Conservation (phyloP, 202 grass and related monocot species). For the Schoenoplectus triqueter region DNA sequence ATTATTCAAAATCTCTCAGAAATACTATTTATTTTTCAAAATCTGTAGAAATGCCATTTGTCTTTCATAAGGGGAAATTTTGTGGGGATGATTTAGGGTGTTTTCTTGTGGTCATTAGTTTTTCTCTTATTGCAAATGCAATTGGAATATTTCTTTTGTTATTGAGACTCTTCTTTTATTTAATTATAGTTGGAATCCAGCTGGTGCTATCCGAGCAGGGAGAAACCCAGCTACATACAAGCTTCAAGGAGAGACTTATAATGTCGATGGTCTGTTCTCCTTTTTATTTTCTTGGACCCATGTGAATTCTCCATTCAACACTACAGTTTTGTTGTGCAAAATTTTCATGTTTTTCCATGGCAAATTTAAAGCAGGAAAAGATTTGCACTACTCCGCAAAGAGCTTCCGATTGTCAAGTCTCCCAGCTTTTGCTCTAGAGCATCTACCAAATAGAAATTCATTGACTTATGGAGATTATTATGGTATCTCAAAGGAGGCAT, state of each 20-base stretch:
- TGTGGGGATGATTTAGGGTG: not conserved
- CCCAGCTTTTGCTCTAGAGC: conserved; percentile 93
- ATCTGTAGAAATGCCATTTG: no score
- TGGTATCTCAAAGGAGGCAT: conserved; percentile 84
- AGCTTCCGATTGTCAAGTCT: conserved; percentile 67
- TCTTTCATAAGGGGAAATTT: not conserved
- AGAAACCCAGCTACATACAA: conserved; percentile 85
- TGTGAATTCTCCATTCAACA: conserved; percentile 3
- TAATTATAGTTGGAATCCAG: conserved; percentile 81
- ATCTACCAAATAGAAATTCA: conserved; percentile 88
- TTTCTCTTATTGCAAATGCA: not conserved
- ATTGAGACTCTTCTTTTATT: conserved; percentile 29
- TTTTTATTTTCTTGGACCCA: not conserved
- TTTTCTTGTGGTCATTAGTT: not conserved
- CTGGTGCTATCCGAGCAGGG: conserved; percentile 71
- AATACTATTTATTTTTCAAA: not conserved
- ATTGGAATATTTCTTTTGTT: not conserved
- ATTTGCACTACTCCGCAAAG: conserved; percentile 69
- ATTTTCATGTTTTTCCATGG: not conserved
- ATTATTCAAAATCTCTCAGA: not conserved
- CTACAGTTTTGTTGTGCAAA: not conserved
- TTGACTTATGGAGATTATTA: conserved; percentile 87
- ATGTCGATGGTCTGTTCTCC: conserved; percentile 68
- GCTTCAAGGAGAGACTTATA: conserved; percentile 64
- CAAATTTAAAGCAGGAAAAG: conserved; percentile 50